Conservation (phyloP, 257 asterid genomes). For the Solanum megistacrolobum region DNA sequence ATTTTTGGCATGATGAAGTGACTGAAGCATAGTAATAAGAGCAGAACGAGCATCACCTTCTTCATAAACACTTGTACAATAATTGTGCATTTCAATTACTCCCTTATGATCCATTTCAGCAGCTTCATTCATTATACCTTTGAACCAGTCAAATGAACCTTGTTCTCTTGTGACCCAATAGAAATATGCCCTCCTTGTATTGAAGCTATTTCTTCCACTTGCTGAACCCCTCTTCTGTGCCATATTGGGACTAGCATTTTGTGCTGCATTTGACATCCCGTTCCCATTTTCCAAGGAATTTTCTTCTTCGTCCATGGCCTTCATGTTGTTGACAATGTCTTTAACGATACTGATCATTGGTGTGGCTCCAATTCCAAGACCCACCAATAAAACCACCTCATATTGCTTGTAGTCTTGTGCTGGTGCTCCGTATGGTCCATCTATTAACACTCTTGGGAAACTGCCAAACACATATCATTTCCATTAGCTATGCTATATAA, state of each 20-base stretch:
- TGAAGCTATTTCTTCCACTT: slow-evolving; percentile 29
- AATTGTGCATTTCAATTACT: slow-evolving; percentile 84
- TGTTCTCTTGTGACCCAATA: slow-evolving; percentile 89
- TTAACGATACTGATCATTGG: slow-evolving; percentile 90
- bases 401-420: slow-evolving; percentile 95
- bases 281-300: slow-evolving; percentile 34
- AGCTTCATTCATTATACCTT: slow-evolving; percentile 78
- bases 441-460: slow-evolving; percentile 63
- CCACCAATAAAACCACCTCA: slow-evolving; percentile 70
- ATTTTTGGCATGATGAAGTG: slow-evolving; percentile 66
- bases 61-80: slow-evolving; percentile 81
- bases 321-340: slow-evolving; percentile 80
- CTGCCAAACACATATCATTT: slow-evolving; percentile 16
- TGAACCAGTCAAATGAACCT: slow-evolving; percentile 86
- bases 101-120: slow-evolving; percentile 65
- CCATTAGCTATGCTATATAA: neutral
- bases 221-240: slow-evolving; percentile 19
- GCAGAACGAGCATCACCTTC: slow-evolving; percentile 92
- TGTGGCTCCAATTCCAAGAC: slow-evolving; percentile 82
- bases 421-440: slow-evolving; percentile 94
- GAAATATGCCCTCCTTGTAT: slow-evolving; percentile 68
- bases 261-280: neutral
- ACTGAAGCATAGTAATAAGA: slow-evolving; percentile 77
- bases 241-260: slow-evolving; percentile 3
- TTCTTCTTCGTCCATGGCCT: slow-evolving; percentile 47